Evolutionary conservation across 176 grass and related monocot genomes (phyloP).

Genomic region (Carex kokanica): DNA sequence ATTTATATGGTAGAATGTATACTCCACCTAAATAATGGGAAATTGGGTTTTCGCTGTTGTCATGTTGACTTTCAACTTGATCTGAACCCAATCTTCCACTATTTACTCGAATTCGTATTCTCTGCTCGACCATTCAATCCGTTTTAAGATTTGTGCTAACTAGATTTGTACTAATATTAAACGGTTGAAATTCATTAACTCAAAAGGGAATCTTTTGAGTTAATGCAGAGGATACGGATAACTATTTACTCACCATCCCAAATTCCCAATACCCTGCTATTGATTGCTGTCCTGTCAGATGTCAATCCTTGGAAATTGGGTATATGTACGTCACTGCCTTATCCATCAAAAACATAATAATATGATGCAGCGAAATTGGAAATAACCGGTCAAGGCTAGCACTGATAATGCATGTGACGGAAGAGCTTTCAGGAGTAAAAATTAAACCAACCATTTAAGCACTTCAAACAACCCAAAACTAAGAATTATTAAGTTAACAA

Average conservation of each 20-base stretch:
- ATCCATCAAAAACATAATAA: background rate
- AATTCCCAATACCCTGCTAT: background rate
- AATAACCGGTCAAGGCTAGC: background rate
- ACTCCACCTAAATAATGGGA: background rate
- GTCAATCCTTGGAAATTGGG: background rate
- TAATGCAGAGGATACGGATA: no score
- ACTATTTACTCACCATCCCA: background rate
- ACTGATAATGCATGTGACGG: background rate
- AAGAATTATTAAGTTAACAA: constrained; percentile 9
- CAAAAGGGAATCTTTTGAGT: no score
- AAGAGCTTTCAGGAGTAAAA: background rate
- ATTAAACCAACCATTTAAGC: background rate
- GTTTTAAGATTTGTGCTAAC: no score
- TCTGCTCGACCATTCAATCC: no score
- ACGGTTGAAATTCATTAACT: no score
- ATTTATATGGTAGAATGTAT: background rate
- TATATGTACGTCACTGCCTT: background rate
- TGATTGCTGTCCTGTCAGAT: background rate
- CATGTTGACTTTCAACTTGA: background rate
- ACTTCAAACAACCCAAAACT: background rate
- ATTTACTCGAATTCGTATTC: no score
- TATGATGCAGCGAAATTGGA: background rate
- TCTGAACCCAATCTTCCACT: background rate
- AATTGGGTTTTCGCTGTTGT: background rate
- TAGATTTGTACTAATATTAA: no score